Base-by-base conservation (phyloP, 2,329 filamentous ascomycete genomes). In the Orbilia blumenaviensis region DNA sequence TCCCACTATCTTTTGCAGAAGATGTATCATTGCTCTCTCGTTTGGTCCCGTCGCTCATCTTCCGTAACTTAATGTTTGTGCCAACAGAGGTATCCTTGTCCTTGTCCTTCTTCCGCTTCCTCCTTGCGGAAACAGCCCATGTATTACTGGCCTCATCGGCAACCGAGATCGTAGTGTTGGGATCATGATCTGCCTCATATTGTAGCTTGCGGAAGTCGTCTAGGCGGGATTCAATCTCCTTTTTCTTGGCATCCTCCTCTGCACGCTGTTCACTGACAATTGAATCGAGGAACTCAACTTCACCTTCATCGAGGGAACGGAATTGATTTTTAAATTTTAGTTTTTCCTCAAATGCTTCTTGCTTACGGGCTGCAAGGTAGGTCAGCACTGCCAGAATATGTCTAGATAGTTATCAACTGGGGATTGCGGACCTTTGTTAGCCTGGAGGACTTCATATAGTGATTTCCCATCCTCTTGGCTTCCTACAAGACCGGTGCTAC, bases 341-440 rank as follows among this genome's bases (percentile, higher is more conserved):
- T 78, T 89, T 86, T 82, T 94, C 92, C 82, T 93, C 92, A 82
- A 93, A 93, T 7, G 90, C 91, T 18, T 92, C 91, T 83, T 94
- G 91, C 83, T 94, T 94, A 71, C 91, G 91, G 78, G 89, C 91
- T 91, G 69, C 78, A 46, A 9, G 46, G 29, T 52, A 25, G 16
- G 27, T 69, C 32, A 66, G 58, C 16, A n/a, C 10, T 25, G 42
- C 23, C 8, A 42, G 29, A 5, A 63, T 50, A 18, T 38, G 12
- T 41, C 50, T 12, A 27, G 3, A 8, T 16, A 12, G 29, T n/a
- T 12, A 21, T 56, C 18, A 21, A 50, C 10, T 25, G 36, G 66
- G 38, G 50, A 32, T 7, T 12, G 82, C 44, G 8, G 16, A 91
- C 89, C 90, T 88, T 94, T 94, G 83, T 95, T 95, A 46, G 90